These are phyloP conservation scores for Elsinoe arachidis DNA, from an alignment of 2,329 filamentous ascomycete genomes.

Conservation along the genomic window DNA sequence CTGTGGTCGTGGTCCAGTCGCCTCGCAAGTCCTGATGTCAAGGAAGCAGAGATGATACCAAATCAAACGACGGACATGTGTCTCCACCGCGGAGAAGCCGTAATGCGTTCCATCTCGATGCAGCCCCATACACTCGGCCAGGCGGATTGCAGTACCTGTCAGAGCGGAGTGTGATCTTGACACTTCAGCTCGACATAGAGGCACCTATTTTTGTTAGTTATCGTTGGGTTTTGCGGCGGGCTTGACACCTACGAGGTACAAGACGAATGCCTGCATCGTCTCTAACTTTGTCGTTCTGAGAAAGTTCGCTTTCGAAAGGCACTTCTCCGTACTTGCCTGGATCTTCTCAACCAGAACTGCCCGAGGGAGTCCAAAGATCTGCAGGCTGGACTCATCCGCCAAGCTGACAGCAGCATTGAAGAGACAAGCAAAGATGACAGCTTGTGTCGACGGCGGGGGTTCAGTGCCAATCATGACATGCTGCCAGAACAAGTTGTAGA, in stretches of 20 bases:
- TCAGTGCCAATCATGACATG: slow-evolving; percentile 51
- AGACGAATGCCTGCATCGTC: slow-evolving; percentile 66
- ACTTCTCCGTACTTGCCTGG: slow-evolving; percentile 57
- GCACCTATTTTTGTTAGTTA: slow-evolving; percentile 43
- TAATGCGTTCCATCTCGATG: slow-evolving; percentile 63
- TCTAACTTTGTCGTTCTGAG: slow-evolving; percentile 63
- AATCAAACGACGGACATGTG: slow-evolving; percentile 60
- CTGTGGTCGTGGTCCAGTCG: slow-evolving; percentile 61
- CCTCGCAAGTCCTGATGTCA: slow-evolving; percentile 65
- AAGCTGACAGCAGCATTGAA: slow-evolving; percentile 63
- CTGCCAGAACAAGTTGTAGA: slow-evolving; percentile 59
- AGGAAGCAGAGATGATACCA: slow-evolving; percentile 75
- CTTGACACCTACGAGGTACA: slow-evolving; percentile 55
- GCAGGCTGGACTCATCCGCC: slow-evolving; percentile 43
- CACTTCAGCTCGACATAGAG: slow-evolving; percentile 62
- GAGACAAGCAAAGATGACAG: slow-evolving; percentile 59
- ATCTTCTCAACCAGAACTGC: slow-evolving; percentile 52
- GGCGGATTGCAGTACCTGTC: slow-evolving; percentile 60
- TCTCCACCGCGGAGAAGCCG: slow-evolving; percentile 57
- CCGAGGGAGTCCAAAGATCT: slow-evolving; percentile 50
- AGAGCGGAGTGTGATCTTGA: slow-evolving; percentile 66
- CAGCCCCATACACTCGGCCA: slow-evolving; percentile 70
- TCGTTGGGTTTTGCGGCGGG: neutral
- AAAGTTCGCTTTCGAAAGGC: slow-evolving; percentile 61
- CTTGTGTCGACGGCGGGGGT: slow-evolving; percentile 56